Base-by-base conservation (phyloP, 495 filamentous ascomycete species). In the Sabuloglossum arenarium region DNA sequence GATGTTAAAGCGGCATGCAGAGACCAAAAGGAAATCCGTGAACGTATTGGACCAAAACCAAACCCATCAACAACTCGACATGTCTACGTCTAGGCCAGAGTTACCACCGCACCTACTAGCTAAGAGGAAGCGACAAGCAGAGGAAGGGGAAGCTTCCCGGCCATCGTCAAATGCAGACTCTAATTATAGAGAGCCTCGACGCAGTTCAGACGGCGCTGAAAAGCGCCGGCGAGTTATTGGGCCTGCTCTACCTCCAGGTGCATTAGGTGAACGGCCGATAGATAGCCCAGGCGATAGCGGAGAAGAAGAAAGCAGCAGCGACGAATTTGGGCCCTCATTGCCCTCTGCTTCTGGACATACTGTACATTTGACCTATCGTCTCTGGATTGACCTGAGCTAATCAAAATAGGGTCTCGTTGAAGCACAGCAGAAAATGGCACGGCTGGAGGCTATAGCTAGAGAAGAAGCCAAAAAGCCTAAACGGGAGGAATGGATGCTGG, bases 401-500 rank as follows among this genome's bases (percentile, higher is more conserved):
- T 10, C 8, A 19, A 30, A 29, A 8, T 10, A 57, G 54, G 10
- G n/a, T 23, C 54, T 14, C 10, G 37, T 16, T 59, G 45, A 31
- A 50, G 37, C 16, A 14, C 53, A 55, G 28, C 53, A 27, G 24
- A 14, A 14, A 28, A 55, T 55, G 32, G 55, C 21, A 25, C 25
- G 25, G 11, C 23, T 50, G 12, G 55, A 49, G 23, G 55, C 55
- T 49, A 27, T 25, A 24, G 55, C 19, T 25, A 32, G 30, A 16
- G 39, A 14, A 23, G 61, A 60, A 54, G 39, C 49, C 5, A 30
- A 43, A 55, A 74, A 73, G 59, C 67, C 66, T 19, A 73, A 75
- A 58, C 79, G 91, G 55, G 91, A 94, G 69, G 80, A 86, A 62
- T 98, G 91, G 91, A 98, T 98, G 91, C 73, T 90, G 29, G 77